Evolutionary conservation across 306 rosid species (phyloP).

Genomic region (Citrullus amarus): DNA sequence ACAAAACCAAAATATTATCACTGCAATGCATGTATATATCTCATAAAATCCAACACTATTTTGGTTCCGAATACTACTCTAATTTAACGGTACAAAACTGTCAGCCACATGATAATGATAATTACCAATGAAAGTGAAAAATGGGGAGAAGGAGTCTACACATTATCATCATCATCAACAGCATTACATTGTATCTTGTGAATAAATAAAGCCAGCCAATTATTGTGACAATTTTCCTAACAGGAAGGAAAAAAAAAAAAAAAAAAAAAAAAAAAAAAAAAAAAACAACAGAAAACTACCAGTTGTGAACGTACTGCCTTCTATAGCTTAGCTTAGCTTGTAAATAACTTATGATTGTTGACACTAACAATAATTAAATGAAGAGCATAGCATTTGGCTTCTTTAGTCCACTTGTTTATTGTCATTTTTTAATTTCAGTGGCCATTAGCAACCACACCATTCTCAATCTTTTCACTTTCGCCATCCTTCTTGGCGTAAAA

Average conservation of each 20-base stretch:
- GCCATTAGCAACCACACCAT: conserved; percentile 45
- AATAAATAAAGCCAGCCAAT: not conserved
- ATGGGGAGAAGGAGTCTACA: not conserved
- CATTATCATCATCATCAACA: not conserved
- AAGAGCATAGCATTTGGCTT: not conserved
- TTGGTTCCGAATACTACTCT: too few species aligned
- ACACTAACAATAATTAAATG: not conserved
- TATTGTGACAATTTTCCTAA: conserved; percentile 5
- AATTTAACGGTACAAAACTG: too few species aligned
- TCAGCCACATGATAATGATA: not conserved
- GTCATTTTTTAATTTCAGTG: conserved; percentile 25
- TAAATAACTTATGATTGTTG: not conserved
- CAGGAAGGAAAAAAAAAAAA: not conserved
- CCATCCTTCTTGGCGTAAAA: conserved; percentile 52
- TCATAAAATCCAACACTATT: too few species aligned
- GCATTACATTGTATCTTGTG: not conserved
- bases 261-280: not conserved
- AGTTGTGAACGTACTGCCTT: not conserved
- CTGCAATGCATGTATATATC: too few species aligned
- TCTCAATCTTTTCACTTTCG: conserved; percentile 13
- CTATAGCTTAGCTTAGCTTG: not conserved
- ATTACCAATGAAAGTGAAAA: not conserved
- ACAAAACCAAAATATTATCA: too few species aligned
- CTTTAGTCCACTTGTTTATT: not conserved
- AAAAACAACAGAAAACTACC: not conserved